These are phyloP conservation scores for Neonectria punicea DNA, from an alignment of 2,329 filamentous ascomycete species.

Conservation along the genomic window DNA sequence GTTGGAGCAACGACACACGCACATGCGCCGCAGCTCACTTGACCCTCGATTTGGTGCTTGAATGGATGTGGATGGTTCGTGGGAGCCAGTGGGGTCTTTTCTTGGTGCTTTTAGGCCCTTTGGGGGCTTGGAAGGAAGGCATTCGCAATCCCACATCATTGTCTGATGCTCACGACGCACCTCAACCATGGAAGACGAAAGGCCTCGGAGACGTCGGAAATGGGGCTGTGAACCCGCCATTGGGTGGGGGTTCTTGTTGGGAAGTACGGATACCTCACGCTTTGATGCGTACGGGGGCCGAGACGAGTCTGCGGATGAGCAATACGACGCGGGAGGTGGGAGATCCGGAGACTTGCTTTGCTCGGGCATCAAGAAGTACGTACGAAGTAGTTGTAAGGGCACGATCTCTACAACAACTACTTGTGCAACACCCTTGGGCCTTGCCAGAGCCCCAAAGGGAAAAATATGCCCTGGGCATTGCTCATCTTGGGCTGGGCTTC, in stretches of 20 bases:
- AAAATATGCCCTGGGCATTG: not conserved
- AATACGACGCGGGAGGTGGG: slow-evolving; percentile 15
- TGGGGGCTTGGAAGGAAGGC: slow-evolving; percentile 35
- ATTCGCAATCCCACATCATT: slow-evolving; percentile 40
- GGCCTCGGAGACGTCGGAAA: slow-evolving; percentile 25
- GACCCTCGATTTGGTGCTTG: slow-evolving; percentile 40
- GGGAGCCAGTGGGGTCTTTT: slow-evolving; percentile 24
- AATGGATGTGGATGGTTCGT: slow-evolving; percentile 34
- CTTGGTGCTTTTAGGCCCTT: slow-evolving; percentile 9
- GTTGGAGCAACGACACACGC: slow-evolving; percentile 40
- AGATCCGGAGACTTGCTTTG: slow-evolving; percentile 28
- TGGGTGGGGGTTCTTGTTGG: slow-evolving; percentile 17
- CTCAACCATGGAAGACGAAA: slow-evolving; percentile 38
- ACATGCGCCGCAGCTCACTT: slow-evolving; percentile 48
- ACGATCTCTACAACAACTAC: not conserved
- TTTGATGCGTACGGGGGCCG: slow-evolving; percentile 2
- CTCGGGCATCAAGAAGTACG: slow-evolving; percentile 35
- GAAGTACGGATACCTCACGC: not conserved
- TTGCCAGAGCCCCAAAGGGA: not conserved
- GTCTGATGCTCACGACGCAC: slow-evolving; percentile 28
- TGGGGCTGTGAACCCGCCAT: slow-evolving; percentile 23
- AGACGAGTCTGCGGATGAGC: slow-evolving; percentile 14
- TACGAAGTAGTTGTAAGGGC: not conserved
- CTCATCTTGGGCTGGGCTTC: not conserved
- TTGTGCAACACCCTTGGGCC: not conserved